Evolutionary conservation across 2,329 filamentous ascomycete genomes (phyloP).

Genomic region (Thielaviopsis cerberus): DNA sequence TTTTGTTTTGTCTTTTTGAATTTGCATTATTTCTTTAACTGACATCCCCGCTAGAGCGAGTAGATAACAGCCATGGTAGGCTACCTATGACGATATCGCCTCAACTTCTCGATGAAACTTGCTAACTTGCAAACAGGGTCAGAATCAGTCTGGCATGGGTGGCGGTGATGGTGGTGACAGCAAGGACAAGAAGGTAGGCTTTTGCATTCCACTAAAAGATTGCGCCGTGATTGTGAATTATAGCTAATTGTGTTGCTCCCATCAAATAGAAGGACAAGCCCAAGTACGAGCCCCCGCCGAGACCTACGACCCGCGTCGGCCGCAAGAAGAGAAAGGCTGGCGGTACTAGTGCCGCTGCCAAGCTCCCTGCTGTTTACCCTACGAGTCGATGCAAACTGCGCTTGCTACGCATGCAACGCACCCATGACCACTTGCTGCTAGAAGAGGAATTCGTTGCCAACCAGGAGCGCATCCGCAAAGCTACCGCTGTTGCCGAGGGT

Average conservation of each 20-base stretch:
- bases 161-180: slow-evolving; percentile 62
- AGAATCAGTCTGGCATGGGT: slow-evolving; percentile 75
- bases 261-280: slow-evolving; percentile 82
- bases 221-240: not conserved
- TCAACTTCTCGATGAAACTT: not conserved
- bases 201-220: not conserved
- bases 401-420: slow-evolving; percentile 92
- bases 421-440: slow-evolving; percentile 89
- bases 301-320: slow-evolving; percentile 88
- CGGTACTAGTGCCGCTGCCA: slow-evolving; percentile 83
- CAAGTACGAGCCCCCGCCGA: slow-evolving; percentile 96
- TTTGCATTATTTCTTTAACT: not conserved
- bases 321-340: slow-evolving; percentile 96
- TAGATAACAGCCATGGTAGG: not conserved
- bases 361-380: slow-evolving; percentile 83
- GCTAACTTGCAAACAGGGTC: slow-evolving; percentile 37
- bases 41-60: not conserved
- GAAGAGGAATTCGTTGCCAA: slow-evolving; percentile 99
- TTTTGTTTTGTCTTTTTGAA: not conserved
- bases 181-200: slow-evolving; percentile 77
- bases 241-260: not conserved
- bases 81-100: not conserved
- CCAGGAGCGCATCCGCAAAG: slow-evolving; percentile 85
- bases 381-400: slow-evolving; percentile 95
- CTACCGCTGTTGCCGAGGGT: slow-evolving; percentile 62